Conservation (phyloP, 148 eudicot genomes). For the Cornus controversa region DNA sequence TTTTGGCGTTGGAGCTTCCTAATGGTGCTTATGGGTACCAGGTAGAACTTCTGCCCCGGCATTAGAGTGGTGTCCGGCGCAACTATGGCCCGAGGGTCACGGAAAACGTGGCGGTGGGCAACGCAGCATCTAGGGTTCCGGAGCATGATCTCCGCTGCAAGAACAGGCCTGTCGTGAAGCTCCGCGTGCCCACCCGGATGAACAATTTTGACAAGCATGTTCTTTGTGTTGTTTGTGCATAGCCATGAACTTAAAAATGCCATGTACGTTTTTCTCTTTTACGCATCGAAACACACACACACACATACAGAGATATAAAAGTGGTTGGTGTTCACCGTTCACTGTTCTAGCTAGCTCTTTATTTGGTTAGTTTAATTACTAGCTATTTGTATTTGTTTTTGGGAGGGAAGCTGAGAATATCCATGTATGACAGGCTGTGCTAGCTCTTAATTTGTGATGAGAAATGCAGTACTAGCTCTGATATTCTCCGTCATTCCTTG, state of each 20-base stretch:
- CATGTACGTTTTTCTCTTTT: conserved; percentile 11
- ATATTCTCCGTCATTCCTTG: not conserved
- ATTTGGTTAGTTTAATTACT: no score
- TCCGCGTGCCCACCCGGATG: conserved; percentile 46
- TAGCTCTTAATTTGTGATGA: not conserved
- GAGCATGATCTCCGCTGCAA: conserved; percentile 34
- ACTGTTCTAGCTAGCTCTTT: no score
- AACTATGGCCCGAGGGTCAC: conserved; percentile 41
- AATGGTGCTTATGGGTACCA: conserved; percentile 34
- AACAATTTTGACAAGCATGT: conserved; percentile 35
- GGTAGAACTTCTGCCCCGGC: conserved; percentile 40
- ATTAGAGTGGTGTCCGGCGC: conserved; percentile 27
- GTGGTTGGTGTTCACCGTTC: no score
- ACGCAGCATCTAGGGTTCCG: conserved; percentile 35
- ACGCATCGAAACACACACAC: no score
- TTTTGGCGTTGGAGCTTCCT: conserved; percentile 27
- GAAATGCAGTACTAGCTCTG: not conserved
- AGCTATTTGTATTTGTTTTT: not conserved
- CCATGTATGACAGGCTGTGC: no score
- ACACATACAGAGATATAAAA: not conserved
- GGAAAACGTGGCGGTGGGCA: conserved; percentile 35
- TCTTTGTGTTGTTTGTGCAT: conserved; percentile 26
- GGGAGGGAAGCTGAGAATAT: no score
- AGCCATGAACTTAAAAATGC: conserved; percentile 28
- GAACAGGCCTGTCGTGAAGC: conserved; percentile 40